These are phyloP conservation scores for Amanita muscaria DNA, from an alignment of 768 basidiomycete species.

Conservation along the genomic window DNA sequence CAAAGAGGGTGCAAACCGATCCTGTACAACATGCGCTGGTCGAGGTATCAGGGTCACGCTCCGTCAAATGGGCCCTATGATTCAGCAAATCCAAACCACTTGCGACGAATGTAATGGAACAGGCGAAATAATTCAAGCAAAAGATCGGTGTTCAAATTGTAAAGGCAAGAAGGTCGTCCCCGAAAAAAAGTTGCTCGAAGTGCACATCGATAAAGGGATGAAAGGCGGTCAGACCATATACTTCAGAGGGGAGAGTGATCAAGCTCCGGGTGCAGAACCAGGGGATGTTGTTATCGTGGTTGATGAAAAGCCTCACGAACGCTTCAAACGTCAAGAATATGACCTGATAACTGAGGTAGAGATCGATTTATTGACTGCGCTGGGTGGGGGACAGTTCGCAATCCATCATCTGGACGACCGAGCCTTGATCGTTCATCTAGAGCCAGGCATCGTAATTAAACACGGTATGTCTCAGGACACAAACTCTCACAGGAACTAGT, in stretches of 20 bases:
- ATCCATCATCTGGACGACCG: slow-evolving; percentile 94
- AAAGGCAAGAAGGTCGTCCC: slow-evolving; percentile 91
- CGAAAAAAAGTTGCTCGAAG: slow-evolving; percentile 96
- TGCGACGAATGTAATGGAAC: slow-evolving; percentile 90
- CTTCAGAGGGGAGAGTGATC: slow-evolving; percentile 88
- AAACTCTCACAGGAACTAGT: slow-evolving; percentile 6
- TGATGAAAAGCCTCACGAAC: slow-evolving; percentile 86
- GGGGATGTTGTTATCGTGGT: slow-evolving; percentile 94
- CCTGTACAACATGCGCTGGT: slow-evolving; percentile 72
- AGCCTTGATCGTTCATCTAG: slow-evolving; percentile 71
- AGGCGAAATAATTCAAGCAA: slow-evolving; percentile 92
- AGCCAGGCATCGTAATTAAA: slow-evolving; percentile 88
- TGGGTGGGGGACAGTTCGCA: slow-evolving; percentile 84
- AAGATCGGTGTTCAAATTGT: slow-evolving; percentile 88
- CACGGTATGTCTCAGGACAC: slow-evolving; percentile 54
- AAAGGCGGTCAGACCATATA: slow-evolving; percentile 85
- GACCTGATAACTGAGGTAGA: slow-evolving; percentile 83
- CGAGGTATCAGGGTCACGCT: slow-evolving; percentile 87
- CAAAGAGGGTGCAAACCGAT: slow-evolving; percentile 89
- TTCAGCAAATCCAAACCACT: slow-evolving; percentile 94
- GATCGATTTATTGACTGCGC: slow-evolving; percentile 86
- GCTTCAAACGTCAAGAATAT: slow-evolving; percentile 83
- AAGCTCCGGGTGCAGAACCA: slow-evolving; percentile 78
- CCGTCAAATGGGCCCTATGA: slow-evolving; percentile 99
- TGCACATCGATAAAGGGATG: slow-evolving; percentile 98